These are phyloP conservation scores for Saccharomyces jurei DNA, from an alignment of 805 yeast genomes.

Conservation along the genomic window DNA sequence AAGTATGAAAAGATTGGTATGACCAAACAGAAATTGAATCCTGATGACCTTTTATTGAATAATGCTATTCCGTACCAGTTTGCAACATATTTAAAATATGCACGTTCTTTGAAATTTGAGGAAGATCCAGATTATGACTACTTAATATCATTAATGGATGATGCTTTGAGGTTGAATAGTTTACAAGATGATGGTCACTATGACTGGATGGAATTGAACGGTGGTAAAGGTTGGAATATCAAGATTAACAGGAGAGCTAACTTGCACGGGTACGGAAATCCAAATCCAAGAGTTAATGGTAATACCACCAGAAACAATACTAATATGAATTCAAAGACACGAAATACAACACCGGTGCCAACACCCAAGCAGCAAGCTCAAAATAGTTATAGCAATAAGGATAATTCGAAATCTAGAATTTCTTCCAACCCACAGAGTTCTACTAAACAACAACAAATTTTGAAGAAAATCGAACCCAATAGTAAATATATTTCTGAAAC, in stretches of 20 bases:
- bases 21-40: conserved; percentile 63
- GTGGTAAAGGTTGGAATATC: conserved; percentile 79
- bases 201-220: conserved; percentile 76
- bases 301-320: conserved; percentile 12
- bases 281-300: conserved; percentile 38
- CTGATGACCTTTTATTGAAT: conserved; percentile 48
- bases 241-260: conserved; percentile 68
- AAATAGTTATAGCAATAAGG: conserved; percentile 1
- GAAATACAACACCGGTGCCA: conserved; percentile 2
- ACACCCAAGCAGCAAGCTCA: not conserved
- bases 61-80: conserved; percentile 60
- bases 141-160: conserved; percentile 51
- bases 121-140: conserved; percentile 74
- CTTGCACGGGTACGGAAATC: conserved; percentile 74
- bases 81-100: conserved; percentile 64
- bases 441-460: conserved; percentile 8
- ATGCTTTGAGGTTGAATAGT: conserved; percentile 49
- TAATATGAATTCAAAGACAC: conserved; percentile 5
- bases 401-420: conserved; percentile 1
- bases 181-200: conserved; percentile 58
- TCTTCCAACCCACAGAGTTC: conserved; percentile 5
- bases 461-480: conserved; percentile 2
- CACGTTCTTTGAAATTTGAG: conserved; percentile 62
- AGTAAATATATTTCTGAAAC: not conserved
- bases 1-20: conserved; percentile 81